Evolutionary conservation across 768 basidiomycete species (phyloP).

Genomic region (Inosperma sp.): DNA sequence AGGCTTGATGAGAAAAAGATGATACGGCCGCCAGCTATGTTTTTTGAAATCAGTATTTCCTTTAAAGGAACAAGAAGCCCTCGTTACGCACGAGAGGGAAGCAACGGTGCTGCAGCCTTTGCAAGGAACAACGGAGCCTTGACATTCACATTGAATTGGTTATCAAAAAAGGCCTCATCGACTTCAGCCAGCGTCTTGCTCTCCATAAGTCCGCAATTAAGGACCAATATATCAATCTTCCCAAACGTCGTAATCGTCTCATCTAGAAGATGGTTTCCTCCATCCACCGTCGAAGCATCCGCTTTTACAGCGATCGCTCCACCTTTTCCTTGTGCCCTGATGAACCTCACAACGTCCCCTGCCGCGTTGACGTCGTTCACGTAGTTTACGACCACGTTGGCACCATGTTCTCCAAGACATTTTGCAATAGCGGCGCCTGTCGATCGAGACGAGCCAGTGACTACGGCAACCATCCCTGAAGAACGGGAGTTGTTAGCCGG

Average conservation of each 20-base stretch:
- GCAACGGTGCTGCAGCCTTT: constrained; percentile 40
- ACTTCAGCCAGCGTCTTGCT: constrained; percentile 44
- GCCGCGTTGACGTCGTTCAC: constrained; percentile 39
- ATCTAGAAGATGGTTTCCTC: constrained; percentile 43
- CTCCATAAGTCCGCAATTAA: constrained; percentile 57
- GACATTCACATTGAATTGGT: constrained; percentile 51
- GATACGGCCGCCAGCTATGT: constrained; percentile 46
- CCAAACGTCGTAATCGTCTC: constrained; percentile 47
- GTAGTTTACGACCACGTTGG: constrained; percentile 57
- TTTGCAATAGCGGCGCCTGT: constrained; percentile 55
- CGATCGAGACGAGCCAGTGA: constrained; percentile 57
- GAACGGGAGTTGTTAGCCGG: background rate
- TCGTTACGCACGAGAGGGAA: constrained; percentile 43
- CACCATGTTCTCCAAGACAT: constrained; percentile 52
- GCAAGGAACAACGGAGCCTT: constrained; percentile 56
- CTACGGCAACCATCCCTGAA: constrained; percentile 49
- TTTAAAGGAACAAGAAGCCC: background rate
- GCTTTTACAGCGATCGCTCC: constrained; percentile 49
- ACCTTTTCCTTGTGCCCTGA: constrained; percentile 41
- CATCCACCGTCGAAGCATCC: constrained; percentile 46
- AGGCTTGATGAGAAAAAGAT: constrained; percentile 55
- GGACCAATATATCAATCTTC: constrained; percentile 52
- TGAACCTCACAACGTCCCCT: constrained; percentile 42
- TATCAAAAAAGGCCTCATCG: constrained; percentile 50
- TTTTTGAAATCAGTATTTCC: background rate